Evolutionary conservation across 768 basidiomycete genomes (phyloP).

Genomic region (Phallus indusiatus): DNA sequence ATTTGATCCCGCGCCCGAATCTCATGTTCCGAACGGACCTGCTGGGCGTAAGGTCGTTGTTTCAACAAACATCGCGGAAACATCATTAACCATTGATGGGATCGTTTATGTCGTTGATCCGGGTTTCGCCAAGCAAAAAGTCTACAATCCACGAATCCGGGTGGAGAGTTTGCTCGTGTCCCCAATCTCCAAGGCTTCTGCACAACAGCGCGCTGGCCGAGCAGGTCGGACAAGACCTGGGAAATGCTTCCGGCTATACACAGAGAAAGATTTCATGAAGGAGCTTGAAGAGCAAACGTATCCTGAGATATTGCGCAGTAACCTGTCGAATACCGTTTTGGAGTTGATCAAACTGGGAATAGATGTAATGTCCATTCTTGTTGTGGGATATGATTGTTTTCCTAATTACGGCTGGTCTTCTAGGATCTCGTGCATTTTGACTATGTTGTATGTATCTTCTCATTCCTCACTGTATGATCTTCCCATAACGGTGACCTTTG

Average conservation of each 20-base stretch:
- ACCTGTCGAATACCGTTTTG: conserved; percentile 86
- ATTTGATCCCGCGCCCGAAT: conserved; percentile 77
- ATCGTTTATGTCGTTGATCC: conserved; percentile 99
- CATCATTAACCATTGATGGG: no score
- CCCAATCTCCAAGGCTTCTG: conserved; percentile 94
- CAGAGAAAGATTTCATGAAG: conserved; percentile 92
- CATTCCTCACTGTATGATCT: not conserved
- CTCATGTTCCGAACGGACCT: conserved; percentile 54
- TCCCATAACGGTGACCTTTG: conserved; percentile 6
- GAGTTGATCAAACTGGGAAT: conserved; percentile 93
- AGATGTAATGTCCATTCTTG: conserved; percentile 38
- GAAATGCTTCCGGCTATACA: conserved; percentile 95
- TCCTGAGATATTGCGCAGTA: conserved; percentile 91
- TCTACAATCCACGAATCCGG: conserved; percentile 95
- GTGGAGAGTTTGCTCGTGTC: conserved; percentile 90
- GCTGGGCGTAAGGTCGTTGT: conserved; percentile 91
- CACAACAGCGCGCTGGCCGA: conserved; percentile 92
- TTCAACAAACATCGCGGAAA: conserved; percentile 97
- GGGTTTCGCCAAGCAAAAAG: conserved; percentile 95
- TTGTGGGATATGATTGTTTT: not conserved
- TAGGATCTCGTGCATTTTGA: conserved; percentile 82
- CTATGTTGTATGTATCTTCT: conserved; percentile 49
- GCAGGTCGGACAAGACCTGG: conserved; percentile 94
- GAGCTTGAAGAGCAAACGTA: conserved; percentile 96
- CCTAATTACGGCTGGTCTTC: not conserved